phyloP scores from a whole-genome alignment of 2,329 filamentous ascomycete species.

The Chaetomium olivaceum region DNA sequence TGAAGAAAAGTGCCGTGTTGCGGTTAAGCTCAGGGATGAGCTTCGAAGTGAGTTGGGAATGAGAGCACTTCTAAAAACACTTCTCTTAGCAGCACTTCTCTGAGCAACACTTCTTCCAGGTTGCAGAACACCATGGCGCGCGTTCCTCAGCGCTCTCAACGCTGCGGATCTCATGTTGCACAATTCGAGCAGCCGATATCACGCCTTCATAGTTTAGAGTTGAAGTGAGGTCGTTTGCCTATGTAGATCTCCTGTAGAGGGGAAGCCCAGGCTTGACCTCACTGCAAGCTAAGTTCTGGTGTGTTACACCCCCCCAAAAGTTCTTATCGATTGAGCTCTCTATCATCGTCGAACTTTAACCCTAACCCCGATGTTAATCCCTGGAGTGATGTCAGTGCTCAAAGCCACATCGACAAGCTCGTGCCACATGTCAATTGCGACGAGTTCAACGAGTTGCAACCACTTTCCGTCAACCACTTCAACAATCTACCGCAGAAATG shows the following conservation, averaged over 20 bases:
- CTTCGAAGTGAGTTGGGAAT: slow-evolving; percentile 5
- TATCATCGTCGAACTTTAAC: background rate
- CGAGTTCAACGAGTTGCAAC: background rate
- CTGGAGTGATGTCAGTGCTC: slow-evolving; percentile 23
- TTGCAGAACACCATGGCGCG: slow-evolving; percentile 13
- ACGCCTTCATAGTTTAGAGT: slow-evolving; percentile 7
- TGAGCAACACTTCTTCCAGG: slow-evolving; percentile 3
- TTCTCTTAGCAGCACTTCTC: slow-evolving; percentile 12
- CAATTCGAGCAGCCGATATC: slow-evolving; percentile 1
- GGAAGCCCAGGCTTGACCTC: background rate
- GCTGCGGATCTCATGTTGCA: slow-evolving; percentile 27
- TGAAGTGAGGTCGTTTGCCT: background rate
- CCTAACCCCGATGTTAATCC: slow-evolving; percentile 22
- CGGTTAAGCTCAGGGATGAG: background rate
- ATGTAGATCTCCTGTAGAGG: background rate
- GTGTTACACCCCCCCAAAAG: slow-evolving; percentile 13
- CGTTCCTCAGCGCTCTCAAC: slow-evolving; percentile 25
- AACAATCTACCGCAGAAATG: slow-evolving; percentile 25
- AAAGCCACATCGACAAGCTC: slow-evolving; percentile 10
- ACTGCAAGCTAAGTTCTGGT: background rate
- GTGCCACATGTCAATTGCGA: slow-evolving; percentile 23
- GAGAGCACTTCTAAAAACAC: background rate
- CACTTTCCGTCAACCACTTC: slow-evolving; percentile 1
- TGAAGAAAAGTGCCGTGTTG: slow-evolving; percentile 25
- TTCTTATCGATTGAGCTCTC: slow-evolving; percentile 3